A percentile compares a stretch with the other conserved stretches of the same genome.
phyloP scores from a whole-genome alignment of 257 asterid genomes.

The Nyctanthes arbortristis region DNA sequence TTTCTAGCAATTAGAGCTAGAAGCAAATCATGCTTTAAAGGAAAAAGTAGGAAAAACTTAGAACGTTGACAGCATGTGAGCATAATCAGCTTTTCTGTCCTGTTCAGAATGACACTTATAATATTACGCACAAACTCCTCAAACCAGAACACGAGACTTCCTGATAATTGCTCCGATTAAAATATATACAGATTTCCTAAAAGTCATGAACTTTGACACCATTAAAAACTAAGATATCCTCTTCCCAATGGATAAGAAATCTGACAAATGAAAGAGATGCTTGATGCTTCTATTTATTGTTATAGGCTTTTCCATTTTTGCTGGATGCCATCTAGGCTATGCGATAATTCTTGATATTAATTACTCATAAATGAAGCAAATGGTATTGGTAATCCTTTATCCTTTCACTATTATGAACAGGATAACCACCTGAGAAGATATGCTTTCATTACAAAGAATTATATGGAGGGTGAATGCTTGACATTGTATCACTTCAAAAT shows the following conservation, averaged over 20 bases:
- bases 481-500: too few relatives aligned
- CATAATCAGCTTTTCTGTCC: not conserved
- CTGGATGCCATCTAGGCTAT: constrained; percentile 3
- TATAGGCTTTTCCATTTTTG: constrained; percentile 7
- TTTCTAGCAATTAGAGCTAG: too few relatives aligned
- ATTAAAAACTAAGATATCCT: not conserved
- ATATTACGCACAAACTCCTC: not conserved
- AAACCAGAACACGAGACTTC: not conserved
- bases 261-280: not conserved
- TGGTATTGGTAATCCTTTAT: constrained; percentile 2
- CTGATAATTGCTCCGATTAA: not conserved
- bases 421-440: not conserved
- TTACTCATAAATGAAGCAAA: constrained; percentile 5
- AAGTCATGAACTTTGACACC: not conserved
- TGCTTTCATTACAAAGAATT: constrained; percentile 3
- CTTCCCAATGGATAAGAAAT: not conserved
- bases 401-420: constrained; percentile 1
- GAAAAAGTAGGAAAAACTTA: too few relatives aligned
- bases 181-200: not conserved
- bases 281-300: not conserved
- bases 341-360: too few relatives aligned
- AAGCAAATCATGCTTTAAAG: too few relatives aligned
- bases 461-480: not conserved
- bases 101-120: not conserved
- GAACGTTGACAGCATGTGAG: not conserved